phyloP scores from a whole-genome alignment of 2,329 filamentous ascomycete genomes.

The Aspergillus japonicus region DNA sequence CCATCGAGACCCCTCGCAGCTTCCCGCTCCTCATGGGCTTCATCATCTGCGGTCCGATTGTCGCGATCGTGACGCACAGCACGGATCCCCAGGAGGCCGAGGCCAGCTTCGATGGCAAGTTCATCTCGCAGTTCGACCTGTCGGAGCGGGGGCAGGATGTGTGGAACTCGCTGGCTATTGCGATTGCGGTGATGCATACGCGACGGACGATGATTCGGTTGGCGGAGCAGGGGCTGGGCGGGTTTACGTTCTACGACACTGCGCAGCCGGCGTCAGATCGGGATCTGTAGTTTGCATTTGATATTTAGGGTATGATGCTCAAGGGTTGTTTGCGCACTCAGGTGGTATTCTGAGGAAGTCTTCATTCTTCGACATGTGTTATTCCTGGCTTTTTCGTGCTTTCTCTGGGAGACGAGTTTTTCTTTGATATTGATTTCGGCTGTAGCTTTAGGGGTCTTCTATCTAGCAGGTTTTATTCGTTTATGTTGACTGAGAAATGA shows the following conservation, averaged over 20 bases:
- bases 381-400: no score
- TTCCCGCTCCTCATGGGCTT: conserved; percentile 55
- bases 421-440: no score
- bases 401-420: no score
- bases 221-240: conserved; percentile 31
- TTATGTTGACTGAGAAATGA: no score
- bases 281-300: conserved; percentile 16
- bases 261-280: conserved; percentile 5
- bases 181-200: conserved; percentile 55
- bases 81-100: conserved; percentile 33
- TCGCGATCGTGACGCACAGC: conserved; percentile 54
- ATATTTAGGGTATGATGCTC: no score
- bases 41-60: conserved; percentile 53
- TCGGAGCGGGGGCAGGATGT: conserved; percentile 55
- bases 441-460: no score
- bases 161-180: conserved; percentile 59
- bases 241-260: conserved; percentile 14
- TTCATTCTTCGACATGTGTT: no score
- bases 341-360: no score
- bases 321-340: no score
- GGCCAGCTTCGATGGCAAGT: conserved; percentile 24
- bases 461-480: no score
- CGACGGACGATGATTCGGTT: conserved; percentile 52
- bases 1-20: neutral
- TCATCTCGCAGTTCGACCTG: conserved; percentile 56